Evolutionary conservation across 345 rosid genomes (phyloP).

Genomic region (Triadica sebifera): DNA sequence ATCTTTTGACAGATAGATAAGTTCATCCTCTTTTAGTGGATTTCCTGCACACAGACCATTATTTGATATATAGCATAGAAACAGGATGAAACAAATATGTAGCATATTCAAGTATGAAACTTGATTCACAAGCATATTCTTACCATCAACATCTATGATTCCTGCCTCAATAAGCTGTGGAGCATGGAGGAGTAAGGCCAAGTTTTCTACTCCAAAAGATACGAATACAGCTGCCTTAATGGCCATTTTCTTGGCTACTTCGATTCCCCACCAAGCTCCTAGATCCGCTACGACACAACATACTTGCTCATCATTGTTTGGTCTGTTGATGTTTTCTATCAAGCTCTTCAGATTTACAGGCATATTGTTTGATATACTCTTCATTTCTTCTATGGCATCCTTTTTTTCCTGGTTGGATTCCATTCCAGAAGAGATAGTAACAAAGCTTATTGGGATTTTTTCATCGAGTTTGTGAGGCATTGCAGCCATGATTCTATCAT

Average conservation of each 20-base stretch:
- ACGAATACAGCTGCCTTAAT: neutral
- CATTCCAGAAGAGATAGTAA: conserved; percentile 27
- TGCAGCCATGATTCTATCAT: conserved; percentile 23
- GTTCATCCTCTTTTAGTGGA: neutral
- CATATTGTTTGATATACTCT: conserved; percentile 14
- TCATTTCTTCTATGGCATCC: conserved; percentile 6
- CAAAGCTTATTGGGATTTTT: conserved; percentile 17
- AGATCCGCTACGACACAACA: conserved; percentile 3
- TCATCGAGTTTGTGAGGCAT: neutral
- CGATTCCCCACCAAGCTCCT: conserved; percentile 6
- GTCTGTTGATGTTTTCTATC: conserved; percentile 25
- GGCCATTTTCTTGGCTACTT: conserved; percentile 4
- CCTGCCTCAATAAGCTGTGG: conserved; percentile 14
- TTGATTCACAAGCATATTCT: no score
- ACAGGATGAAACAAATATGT: no score
- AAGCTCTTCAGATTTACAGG: conserved; percentile 19
- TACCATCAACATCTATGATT: conserved; percentile 13
- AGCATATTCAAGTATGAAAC: no score
- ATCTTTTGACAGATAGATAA: conserved; percentile 18
- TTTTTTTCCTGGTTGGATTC: conserved; percentile 5
- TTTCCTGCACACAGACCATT: conserved; percentile 21
- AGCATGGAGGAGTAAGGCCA: neutral
- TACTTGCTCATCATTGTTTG: neutral
- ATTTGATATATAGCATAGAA: neutral
- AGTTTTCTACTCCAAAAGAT: neutral